These are phyloP conservation scores for Talaromyces albobiverticillius DNA, from an alignment of 2,329 filamentous ascomycete species.

Conservation along the genomic window DNA sequence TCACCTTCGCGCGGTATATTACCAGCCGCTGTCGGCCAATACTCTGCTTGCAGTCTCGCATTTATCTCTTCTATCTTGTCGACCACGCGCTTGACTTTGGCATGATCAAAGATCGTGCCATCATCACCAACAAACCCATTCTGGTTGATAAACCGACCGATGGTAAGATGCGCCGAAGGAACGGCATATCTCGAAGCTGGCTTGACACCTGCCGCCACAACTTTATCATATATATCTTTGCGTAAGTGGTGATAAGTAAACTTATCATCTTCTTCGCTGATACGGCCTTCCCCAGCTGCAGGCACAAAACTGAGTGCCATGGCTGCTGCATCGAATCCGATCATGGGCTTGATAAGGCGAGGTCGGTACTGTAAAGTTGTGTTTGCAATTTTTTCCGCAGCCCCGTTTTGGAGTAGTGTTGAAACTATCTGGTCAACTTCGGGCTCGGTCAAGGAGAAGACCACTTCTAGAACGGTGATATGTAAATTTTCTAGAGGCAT, in stretches of 20 bases:
- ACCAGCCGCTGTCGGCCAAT: slow-evolving; percentile 59
- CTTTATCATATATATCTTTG: slow-evolving; percentile 67
- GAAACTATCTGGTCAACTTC: slow-evolving; percentile 66
- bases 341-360: slow-evolving; percentile 73
- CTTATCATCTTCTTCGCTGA: slow-evolving; percentile 51
- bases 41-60: slow-evolving; percentile 65
- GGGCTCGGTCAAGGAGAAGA: slow-evolving; percentile 69
- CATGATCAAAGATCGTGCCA: slow-evolving; percentile 32
- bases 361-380: slow-evolving; percentile 66
- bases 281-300: slow-evolving; percentile 60
- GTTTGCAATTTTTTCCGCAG: slow-evolving; percentile 59
- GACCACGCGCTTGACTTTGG: slow-evolving; percentile 64
- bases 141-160: slow-evolving; percentile 73
- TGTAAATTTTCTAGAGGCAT: slow-evolving; percentile 79
- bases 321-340: slow-evolving; percentile 82
- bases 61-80: slow-evolving; percentile 74
- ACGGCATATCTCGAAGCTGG: slow-evolving; percentile 81
- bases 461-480: slow-evolving; percentile 79
- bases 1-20: slow-evolving; percentile 56
- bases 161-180: slow-evolving; percentile 83
- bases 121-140: slow-evolving; percentile 50
- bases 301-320: slow-evolving; percentile 86
- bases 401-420: slow-evolving; percentile 50
- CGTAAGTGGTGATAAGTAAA: slow-evolving; percentile 93
- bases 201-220: slow-evolving; percentile 60